Evolutionary conservation across 495 filamentous ascomycete genomes (phyloP).

Genomic region (Podospora pseudoanserina): DNA sequence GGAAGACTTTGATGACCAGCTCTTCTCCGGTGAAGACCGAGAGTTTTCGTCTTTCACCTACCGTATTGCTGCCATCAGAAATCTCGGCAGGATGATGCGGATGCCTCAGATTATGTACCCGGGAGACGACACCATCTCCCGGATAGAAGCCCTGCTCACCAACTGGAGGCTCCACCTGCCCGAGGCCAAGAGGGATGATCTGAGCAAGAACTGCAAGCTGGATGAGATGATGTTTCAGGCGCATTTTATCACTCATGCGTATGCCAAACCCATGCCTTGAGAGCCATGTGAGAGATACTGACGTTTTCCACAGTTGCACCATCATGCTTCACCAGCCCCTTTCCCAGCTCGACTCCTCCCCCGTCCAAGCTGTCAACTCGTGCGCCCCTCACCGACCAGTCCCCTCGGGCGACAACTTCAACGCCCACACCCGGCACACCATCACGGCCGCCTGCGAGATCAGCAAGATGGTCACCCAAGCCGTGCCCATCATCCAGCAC

Average conservation of each 20-base stretch:
- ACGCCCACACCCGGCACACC: constrained; percentile 76
- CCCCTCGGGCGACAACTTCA: constrained; percentile 54
- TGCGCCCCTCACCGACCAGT: constrained; percentile 55
- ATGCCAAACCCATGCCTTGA: constrained; percentile 21
- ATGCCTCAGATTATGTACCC: constrained; percentile 44
- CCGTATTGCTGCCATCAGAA: constrained; percentile 68
- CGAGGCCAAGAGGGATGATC: constrained; percentile 64
- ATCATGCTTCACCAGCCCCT: constrained; percentile 74
- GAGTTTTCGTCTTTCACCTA: constrained; percentile 77
- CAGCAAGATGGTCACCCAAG: constrained; percentile 72
- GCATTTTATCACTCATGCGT: constrained; percentile 74
- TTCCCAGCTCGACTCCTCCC: constrained; percentile 55
- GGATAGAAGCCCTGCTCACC: constrained; percentile 70
- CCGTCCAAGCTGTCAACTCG: constrained; percentile 52
- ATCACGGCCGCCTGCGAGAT: constrained; percentile 74
- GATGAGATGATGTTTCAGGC: constrained; percentile 94
- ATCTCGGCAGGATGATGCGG: constrained; percentile 70
- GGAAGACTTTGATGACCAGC: constrained; percentile 67
- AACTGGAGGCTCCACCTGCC: constrained; percentile 84
- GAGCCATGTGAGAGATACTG: not conserved
- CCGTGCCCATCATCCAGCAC: constrained; percentile 67
- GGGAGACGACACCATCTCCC: constrained; percentile 44
- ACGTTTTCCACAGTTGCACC: constrained; percentile 37
- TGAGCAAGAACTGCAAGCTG: constrained; percentile 62
- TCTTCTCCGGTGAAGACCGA: constrained; percentile 59